Percentiles rank a stretch among this genome's conserved stretches.
Evolutionary conservation across 805 yeast species (phyloP).

Genomic region (Kuraishia capsulata): DNA sequence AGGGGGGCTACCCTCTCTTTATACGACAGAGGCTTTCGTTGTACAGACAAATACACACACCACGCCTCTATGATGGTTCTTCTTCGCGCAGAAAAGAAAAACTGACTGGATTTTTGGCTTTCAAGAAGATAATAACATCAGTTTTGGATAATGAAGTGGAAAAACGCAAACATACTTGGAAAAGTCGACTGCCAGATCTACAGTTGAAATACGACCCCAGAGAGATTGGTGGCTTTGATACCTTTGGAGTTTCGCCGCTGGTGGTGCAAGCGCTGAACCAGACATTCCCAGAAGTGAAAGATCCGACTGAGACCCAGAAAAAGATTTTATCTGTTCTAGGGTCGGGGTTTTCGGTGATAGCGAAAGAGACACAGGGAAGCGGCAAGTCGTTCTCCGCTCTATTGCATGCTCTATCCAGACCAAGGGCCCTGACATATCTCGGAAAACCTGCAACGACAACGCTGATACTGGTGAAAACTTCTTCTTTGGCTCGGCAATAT

Average conservation of each 20-base stretch:
- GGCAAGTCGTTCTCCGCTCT: conserved; percentile 20
- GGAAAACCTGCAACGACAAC: conserved; percentile 14
- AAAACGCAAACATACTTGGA: not conserved
- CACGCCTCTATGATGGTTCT: too few relatives aligned
- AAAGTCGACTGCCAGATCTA: not conserved
- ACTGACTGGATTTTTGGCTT: not conserved
- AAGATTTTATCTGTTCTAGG: conserved; percentile 16
- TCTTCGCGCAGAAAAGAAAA: not conserved
- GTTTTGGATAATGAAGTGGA: not conserved
- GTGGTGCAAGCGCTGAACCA: conserved; percentile 4
- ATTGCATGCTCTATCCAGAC: conserved; percentile 15
- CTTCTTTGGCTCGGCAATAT: conserved; percentile 16
- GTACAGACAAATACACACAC: too few relatives aligned
- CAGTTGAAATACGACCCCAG: conserved; percentile 5
- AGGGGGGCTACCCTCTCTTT: too few relatives aligned
- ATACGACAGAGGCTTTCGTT: too few relatives aligned
- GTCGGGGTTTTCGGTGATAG: conserved; percentile 18
- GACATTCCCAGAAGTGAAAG: conserved; percentile 5
- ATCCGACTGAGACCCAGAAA: conserved; percentile 20
- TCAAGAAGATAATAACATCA: not conserved
- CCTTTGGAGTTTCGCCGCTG: conserved; percentile 7
- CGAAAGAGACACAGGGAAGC: conserved; percentile 20
- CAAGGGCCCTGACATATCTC: conserved; percentile 14
- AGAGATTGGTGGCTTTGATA: conserved; percentile 8
- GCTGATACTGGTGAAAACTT: conserved; percentile 17